Base-by-base conservation (phyloP, 306 rosid species). In the Vigna hirtella region DNA sequence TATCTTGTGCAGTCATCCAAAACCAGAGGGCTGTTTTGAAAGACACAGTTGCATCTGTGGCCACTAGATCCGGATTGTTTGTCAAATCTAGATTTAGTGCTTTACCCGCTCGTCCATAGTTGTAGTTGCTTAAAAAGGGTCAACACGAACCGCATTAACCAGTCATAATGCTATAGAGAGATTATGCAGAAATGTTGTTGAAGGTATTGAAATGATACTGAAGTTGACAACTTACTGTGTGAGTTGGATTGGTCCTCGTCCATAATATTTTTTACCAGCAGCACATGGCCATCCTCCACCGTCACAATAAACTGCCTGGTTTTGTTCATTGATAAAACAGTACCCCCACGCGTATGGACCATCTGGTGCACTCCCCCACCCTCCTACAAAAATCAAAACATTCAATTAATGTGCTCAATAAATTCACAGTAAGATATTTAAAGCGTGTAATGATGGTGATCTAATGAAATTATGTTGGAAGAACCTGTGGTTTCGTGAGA, bases 21-120 rank as follows among this genome's bases (percentile, higher is more conserved):
- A 91, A 91, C 97, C 94, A 91, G 7, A 91, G 5, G 11, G 94
- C 94, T 9, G 93, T 79, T 73, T 82, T 91, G 84, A 91, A 91
- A 9, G 97, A 77, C 6, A 85, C 68, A 0, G 50, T 50, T 4
- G 94, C 24, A 47, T 88, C 65, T 4, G 89, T 76, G 6, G 91
- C 83, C 0, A 91, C 94, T 5, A 79, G 52, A 45, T 89, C 89
- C 0, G 97, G 97, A 76, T 86, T 76, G 83, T 71, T 82, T 7
- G 88, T 13, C 24, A 91, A 68, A 52, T 86, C 85, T 69, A 18
- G 17, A 0, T 28, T 16, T 1, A 89, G 62, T 2, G 85, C 91
- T 3, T 48, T 45, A 17, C 97, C 92, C 9, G 88, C 86, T 62
- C 0, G 82, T 7, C 88, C 92, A 17, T 91, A 91, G 55, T 91